A percentile compares a stretch with the other conserved stretches of the same genome.
phyloP scores from a whole-genome alignment of 1,139 yeast genomes.

The Taiozyma onychis region DNA sequence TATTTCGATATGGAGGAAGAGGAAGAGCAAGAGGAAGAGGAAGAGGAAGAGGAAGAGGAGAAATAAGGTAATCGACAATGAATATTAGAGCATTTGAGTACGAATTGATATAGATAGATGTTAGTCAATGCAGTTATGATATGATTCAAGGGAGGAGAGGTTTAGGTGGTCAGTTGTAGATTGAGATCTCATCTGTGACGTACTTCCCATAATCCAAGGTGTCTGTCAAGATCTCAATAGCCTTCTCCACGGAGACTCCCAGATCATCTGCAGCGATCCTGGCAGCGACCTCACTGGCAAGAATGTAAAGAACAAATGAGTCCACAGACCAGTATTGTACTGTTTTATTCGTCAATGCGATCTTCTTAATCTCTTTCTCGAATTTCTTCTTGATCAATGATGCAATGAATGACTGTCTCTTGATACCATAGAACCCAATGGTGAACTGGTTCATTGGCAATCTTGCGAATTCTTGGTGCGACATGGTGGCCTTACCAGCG shows the following conservation, averaged over 20 bases:
- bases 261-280: constrained; percentile 46
- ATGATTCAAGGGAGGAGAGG: background rate
- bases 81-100: background rate
- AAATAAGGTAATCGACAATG: background rate
- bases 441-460: constrained; percentile 42
- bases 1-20: constrained; percentile 43
- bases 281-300: constrained; percentile 59
- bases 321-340: constrained; percentile 56
- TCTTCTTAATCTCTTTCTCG: constrained; percentile 26
- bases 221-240: constrained; percentile 38
- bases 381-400: constrained; percentile 30
- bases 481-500: constrained; percentile 38
- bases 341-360: constrained; percentile 34
- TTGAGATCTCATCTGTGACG: constrained; percentile 26
- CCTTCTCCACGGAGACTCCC: constrained; percentile 33
- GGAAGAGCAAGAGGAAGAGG: too few species aligned
- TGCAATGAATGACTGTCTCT: constrained; percentile 49
- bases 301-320: constrained; percentile 50
- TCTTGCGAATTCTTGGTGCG: constrained; percentile 41
- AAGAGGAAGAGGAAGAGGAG: constrained; percentile 16
- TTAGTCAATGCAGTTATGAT: background rate
- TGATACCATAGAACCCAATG: constrained; percentile 61
- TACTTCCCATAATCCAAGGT: constrained; percentile 54
- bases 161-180: constrained; percentile 3
- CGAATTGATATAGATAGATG: background rate